Base-by-base conservation (phyloP, 2,329 filamentous ascomycete genomes). In the Colletotrichum eleusines region DNA sequence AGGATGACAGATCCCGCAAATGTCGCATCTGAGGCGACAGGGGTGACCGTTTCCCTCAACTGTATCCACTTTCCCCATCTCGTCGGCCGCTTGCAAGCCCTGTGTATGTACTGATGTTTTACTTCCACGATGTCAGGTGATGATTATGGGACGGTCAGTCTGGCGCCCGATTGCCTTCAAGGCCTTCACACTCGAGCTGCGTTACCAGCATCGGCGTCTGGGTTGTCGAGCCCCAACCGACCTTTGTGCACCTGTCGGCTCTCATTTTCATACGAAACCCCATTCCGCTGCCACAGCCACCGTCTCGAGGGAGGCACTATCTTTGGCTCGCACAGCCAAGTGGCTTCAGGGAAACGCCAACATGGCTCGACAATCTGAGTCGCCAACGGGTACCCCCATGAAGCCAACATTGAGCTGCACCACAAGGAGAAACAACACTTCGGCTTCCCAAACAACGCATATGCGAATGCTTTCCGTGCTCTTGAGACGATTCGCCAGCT, bases 1-100 rank as follows among this genome's bases (percentile, higher is more conserved):
- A 67, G 57, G 68, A 62, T 71, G 63, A 48, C 59, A 60, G 53
- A 44, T 69, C 55, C 61, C 54, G 46, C 31, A 54, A 33, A 46
- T 59, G 62, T 66, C 48, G 48, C 63, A 71, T 62, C 42, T 54
- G 57, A 71, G 57, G 35, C 51, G 33, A 62, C 57, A 28, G 14
- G 20, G 57, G 63, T 33, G 42, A 26, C 63, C 63, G 44, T 50
- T 46, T 38, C 38, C 28, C 50, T 14, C 48, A 38, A 28, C 26
- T 16, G 57, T 33, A 33, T 67, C 63, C 67, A 57, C 57, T 67
- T 53, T 69, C 57, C n/a, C 42, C 33, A n/a, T 53, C 63, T 57
- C 42, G 67, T 42, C 38, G 50, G 31, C 50, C 33, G 57, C 35
- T 55, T 38, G 48, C n/a, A 69, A 42, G 50, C 57, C 40, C n/a